These are phyloP conservation scores for Pseudotulostoma volvatum DNA, from an alignment of 495 filamentous ascomycete genomes.

Conservation along the genomic window DNA sequence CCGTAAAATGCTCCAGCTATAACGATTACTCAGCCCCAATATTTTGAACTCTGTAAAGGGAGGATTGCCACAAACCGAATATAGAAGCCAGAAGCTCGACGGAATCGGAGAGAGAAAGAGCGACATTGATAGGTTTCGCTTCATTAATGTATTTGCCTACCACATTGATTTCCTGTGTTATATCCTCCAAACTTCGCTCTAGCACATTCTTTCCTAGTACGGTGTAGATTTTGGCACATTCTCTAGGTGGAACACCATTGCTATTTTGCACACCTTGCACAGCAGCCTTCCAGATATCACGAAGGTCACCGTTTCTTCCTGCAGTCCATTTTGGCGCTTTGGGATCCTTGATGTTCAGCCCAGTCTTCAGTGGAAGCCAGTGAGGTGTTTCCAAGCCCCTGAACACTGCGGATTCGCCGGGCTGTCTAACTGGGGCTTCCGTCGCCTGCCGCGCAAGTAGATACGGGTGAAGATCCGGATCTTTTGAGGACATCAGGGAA, in stretches of 20 bases:
- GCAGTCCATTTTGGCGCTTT: conserved; percentile 65
- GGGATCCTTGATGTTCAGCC: conserved; percentile 72
- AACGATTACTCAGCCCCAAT: conserved; percentile 4
- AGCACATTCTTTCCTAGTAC: conserved; percentile 57
- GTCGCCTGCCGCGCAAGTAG: conserved; percentile 73
- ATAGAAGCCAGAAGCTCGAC: conserved; percentile 63
- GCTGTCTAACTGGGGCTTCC: conserved; percentile 59
- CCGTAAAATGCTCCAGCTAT: conserved; percentile 66
- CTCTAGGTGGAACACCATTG: conserved; percentile 39
- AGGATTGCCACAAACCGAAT: conserved; percentile 35
- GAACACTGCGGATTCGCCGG: conserved; percentile 70
- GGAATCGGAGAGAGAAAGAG: conserved; percentile 85
- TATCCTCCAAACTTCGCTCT: conserved; percentile 51
- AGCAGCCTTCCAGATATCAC: conserved; percentile 80
- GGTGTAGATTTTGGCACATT: conserved; percentile 62
- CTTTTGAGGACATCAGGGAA: conserved; percentile 40
- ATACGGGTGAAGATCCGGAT: conserved; percentile 83
- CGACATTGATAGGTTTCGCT: conserved; percentile 59
- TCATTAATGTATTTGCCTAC: conserved; percentile 59
- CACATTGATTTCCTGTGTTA: conserved; percentile 75
- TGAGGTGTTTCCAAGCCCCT: conserved; percentile 68
- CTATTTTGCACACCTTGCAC: conserved; percentile 44
- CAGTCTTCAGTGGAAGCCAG: conserved; percentile 64
- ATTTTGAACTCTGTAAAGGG: neutral
- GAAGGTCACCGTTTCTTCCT: conserved; percentile 75